Conservation (phyloP, 768 basidiomycete species). For the Mycena albidolilacea region DNA sequence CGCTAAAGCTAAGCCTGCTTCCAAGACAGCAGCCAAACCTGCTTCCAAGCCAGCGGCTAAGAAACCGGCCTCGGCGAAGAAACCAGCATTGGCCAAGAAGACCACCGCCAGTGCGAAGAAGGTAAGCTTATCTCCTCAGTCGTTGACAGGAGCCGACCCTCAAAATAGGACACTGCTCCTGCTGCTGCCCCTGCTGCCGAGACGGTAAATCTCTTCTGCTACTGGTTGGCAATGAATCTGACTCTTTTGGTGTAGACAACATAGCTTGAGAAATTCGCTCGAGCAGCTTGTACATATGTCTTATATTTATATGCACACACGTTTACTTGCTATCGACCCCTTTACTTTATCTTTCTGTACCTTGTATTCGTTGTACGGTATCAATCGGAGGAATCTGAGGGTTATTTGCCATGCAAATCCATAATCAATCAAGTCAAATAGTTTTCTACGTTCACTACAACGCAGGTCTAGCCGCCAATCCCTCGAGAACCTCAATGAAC, state of each 20-base stretch:
- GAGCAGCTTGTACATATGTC: slow-evolving; percentile 7
- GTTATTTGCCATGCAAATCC: background rate
- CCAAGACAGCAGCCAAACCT: slow-evolving; percentile 45
- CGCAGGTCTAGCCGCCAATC: slow-evolving; percentile 54
- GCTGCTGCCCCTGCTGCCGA: background rate
- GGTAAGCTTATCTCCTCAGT: background rate
- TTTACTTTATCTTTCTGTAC: slow-evolving; percentile 29
- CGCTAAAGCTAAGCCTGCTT: slow-evolving; percentile 53
- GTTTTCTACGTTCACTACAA: slow-evolving; percentile 18
- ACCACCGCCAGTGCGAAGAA: slow-evolving; percentile 14
- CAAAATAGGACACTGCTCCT: slow-evolving; percentile 2
- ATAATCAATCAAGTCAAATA: slow-evolving; percentile 17
- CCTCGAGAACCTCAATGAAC: slow-evolving; percentile 82
- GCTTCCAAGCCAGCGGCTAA: slow-evolving; percentile 47
- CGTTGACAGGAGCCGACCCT: background rate
- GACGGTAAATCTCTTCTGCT: too few relatives aligned
- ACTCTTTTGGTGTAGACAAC: background rate
- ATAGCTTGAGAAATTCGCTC: background rate
- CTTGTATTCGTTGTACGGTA: slow-evolving; percentile 11
- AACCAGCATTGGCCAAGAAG: slow-evolving; percentile 48
- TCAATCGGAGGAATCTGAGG: background rate
- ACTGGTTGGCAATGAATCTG: too few relatives aligned
- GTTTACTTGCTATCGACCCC: slow-evolving; percentile 25
- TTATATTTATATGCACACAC: slow-evolving; percentile 26
- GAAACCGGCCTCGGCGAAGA: slow-evolving; percentile 52